These are phyloP conservation scores for Lasiodiplodia citricola DNA, from an alignment of 2,329 filamentous ascomycete genomes.

Conservation along the genomic window DNA sequence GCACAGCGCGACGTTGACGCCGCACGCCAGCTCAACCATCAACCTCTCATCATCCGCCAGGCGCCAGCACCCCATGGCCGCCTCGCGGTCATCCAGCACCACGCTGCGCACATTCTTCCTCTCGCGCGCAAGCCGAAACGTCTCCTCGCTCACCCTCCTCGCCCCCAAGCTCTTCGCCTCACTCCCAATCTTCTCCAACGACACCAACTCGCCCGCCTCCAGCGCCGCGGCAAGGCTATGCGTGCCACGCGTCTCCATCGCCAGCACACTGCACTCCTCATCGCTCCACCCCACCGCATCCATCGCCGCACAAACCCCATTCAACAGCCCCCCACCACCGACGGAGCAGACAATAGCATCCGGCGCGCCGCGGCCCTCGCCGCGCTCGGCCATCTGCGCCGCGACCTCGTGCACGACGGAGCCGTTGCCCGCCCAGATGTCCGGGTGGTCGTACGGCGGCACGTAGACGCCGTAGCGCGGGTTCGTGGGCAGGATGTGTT, in stretches of 20 bases:
- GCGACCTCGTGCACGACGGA: slow-evolving; percentile 62
- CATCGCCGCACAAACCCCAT: slow-evolving; percentile 64
- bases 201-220: slow-evolving; percentile 59
- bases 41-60: slow-evolving; percentile 83
- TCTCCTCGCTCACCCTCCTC: slow-evolving; percentile 65
- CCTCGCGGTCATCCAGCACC: slow-evolving; percentile 76
- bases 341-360: slow-evolving; percentile 78
- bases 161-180: slow-evolving; percentile 77
- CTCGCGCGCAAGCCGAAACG: slow-evolving; percentile 66
- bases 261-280: slow-evolving; percentile 59
- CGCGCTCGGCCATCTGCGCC: slow-evolving; percentile 45
- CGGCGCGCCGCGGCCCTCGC: slow-evolving; percentile 51
- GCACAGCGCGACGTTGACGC: slow-evolving; percentile 71
- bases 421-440: slow-evolving; percentile 70
- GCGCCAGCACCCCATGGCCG: slow-evolving; percentile 75
- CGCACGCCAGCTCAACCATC: slow-evolving; percentile 84
- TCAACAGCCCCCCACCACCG: slow-evolving; percentile 80
- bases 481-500: slow-evolving; percentile 57
- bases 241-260: slow-evolving; percentile 77
- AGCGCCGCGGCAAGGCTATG: slow-evolving; percentile 71
- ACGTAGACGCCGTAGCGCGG: slow-evolving; percentile 60
- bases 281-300: slow-evolving; percentile 3
- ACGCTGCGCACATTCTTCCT: slow-evolving; percentile 61
- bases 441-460: slow-evolving; percentile 71
- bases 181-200: slow-evolving; percentile 73